phyloP scores from a whole-genome alignment of 1,284 basidiomycete species.

The Earliella scabrosa region DNA sequence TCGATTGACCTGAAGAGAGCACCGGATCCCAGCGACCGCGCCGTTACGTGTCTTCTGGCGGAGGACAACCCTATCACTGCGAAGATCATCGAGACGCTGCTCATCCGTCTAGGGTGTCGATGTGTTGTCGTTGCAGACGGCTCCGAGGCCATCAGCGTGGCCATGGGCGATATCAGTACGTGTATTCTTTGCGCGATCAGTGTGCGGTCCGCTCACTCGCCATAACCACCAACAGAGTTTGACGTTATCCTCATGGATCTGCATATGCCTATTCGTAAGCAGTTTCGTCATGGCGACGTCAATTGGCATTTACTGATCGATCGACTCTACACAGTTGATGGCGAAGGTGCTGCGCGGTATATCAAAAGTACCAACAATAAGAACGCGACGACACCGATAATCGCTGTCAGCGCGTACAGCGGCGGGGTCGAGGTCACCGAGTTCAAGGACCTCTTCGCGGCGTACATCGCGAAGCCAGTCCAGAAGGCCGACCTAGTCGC shows the following conservation, averaged over 20 bases:
- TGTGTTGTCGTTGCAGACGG: conserved; percentile 95
- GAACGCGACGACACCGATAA: conserved; percentile 88
- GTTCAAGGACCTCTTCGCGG: conserved; percentile 81
- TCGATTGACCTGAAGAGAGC: conserved; percentile 76
- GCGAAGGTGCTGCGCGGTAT: conserved; percentile 90
- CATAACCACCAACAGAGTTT: conserved; percentile 66
- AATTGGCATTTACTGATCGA: conserved; percentile 20
- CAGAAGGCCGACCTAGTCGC: conserved; percentile 84
- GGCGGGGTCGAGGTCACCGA: conserved; percentile 67
- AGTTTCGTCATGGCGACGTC: neutral
- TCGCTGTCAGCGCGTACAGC: conserved; percentile 88
- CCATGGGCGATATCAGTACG: conserved; percentile 95
- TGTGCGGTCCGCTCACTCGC: conserved; percentile 21
- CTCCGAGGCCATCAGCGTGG: conserved; percentile 94
- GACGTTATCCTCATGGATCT: conserved; percentile 90
- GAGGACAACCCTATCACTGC: conserved; percentile 98
- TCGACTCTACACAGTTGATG: conserved; percentile 64
- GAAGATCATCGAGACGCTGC: conserved; percentile 93
- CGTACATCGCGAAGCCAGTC: conserved; percentile 86
- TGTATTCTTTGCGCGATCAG: conserved; percentile 28
- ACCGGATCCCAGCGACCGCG: conserved; percentile 74
- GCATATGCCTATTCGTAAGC: conserved; percentile 87
- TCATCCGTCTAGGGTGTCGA: conserved; percentile 91
- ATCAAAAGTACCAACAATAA: conserved; percentile 95
- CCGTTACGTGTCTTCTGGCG: conserved; percentile 90